These are phyloP conservation scores for Raffaelea albimanens DNA, from an alignment of 2,329 filamentous ascomycete genomes.

Conservation along the genomic window DNA sequence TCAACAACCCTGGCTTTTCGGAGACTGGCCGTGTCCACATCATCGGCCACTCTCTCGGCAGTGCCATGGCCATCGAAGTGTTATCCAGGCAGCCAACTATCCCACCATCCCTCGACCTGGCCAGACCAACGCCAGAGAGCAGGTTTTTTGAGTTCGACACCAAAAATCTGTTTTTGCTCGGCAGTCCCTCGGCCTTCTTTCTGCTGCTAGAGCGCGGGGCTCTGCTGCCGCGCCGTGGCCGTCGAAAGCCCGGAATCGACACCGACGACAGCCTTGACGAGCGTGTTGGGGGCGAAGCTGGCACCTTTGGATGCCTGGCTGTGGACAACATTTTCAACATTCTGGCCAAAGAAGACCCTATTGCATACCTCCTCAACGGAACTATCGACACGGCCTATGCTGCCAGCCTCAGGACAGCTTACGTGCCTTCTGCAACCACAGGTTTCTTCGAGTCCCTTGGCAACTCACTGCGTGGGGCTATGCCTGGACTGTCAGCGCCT, in stretches of 20 bases:
- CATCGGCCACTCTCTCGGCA: constrained; percentile 87
- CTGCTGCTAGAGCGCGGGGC: constrained; percentile 66
- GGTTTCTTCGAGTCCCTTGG: constrained; percentile 57
- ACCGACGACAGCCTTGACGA: constrained; percentile 44
- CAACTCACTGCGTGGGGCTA: constrained; percentile 51
- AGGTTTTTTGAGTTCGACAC: constrained; percentile 81
- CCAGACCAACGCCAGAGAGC: constrained; percentile 30
- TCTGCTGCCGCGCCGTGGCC: constrained; percentile 67
- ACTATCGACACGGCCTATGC: constrained; percentile 78
- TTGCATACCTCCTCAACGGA: constrained; percentile 87
- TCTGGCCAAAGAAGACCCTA: constrained; percentile 60
- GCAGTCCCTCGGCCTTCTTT: constrained; percentile 89
- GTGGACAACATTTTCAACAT: constrained; percentile 97
- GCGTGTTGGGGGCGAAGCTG: constrained; percentile 65
- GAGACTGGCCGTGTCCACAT: constrained; percentile 78
- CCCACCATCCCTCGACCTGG: constrained; percentile 42
- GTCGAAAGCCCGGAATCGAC: constrained; percentile 66
- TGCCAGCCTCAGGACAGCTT: constrained; percentile 63
- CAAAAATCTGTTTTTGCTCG: constrained; percentile 77
- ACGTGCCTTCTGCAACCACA: constrained; percentile 64
- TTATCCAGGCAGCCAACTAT: constrained; percentile 78
- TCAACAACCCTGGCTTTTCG: constrained; percentile 81
- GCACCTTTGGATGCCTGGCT: constrained; percentile 79
- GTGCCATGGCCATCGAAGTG: constrained; percentile 88
- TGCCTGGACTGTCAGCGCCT: constrained; percentile 37